Conservation (phyloP, 108 stramenopile species). For the Skeletonema potamos region DNA sequence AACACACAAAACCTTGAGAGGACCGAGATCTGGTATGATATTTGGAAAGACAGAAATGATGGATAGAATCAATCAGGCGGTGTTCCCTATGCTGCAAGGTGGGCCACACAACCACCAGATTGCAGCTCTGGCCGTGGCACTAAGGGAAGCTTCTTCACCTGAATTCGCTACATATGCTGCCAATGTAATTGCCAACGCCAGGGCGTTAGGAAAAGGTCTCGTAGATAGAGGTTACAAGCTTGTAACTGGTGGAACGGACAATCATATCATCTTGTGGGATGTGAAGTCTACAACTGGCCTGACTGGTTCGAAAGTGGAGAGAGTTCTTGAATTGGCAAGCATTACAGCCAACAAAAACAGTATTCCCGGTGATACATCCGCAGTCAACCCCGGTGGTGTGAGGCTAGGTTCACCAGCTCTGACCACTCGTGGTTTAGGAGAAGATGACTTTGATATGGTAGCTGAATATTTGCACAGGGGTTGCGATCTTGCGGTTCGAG, state of each 20-base stretch:
- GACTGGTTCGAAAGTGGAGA: slow-evolving; percentile 97
- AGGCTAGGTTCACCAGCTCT: slow-evolving; percentile 95
- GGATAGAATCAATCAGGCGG: slow-evolving; percentile 93
- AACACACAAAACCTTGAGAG: slow-evolving; percentile 99
- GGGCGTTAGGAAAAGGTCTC: slow-evolving; percentile 85
- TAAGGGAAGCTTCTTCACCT: slow-evolving; percentile 91
- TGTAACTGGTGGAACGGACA: slow-evolving; percentile 99
- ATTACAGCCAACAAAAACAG: slow-evolving; percentile 99
- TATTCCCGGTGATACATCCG: slow-evolving; percentile 95
- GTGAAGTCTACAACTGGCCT: slow-evolving; percentile 87
- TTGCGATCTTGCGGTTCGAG: slow-evolving; percentile 75
- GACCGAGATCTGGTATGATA: slow-evolving; percentile 99
- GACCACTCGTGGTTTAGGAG: slow-evolving; percentile 87
- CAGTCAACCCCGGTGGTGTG: slow-evolving; percentile 98
- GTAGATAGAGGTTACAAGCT: slow-evolving; percentile 82
- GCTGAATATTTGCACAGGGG: slow-evolving; percentile 96
- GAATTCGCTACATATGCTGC: slow-evolving; percentile 89
- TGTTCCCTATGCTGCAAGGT: slow-evolving; percentile 99
- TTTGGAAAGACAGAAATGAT: slow-evolving; percentile 92
- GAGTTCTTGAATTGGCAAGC: slow-evolving; percentile 89
- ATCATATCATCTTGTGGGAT: slow-evolving; percentile 99
- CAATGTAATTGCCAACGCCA: slow-evolving; percentile 89
- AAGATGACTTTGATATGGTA: slow-evolving; percentile 92
- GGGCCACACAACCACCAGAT: slow-evolving; percentile 99
- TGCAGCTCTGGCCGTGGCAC: slow-evolving; percentile 96